A percentile compares a stretch with the other conserved stretches of the same genome.
These are phyloP conservation scores for Candida labiduridarum DNA, from an alignment of 1,139 yeast species.

Conservation along the genomic window DNA sequence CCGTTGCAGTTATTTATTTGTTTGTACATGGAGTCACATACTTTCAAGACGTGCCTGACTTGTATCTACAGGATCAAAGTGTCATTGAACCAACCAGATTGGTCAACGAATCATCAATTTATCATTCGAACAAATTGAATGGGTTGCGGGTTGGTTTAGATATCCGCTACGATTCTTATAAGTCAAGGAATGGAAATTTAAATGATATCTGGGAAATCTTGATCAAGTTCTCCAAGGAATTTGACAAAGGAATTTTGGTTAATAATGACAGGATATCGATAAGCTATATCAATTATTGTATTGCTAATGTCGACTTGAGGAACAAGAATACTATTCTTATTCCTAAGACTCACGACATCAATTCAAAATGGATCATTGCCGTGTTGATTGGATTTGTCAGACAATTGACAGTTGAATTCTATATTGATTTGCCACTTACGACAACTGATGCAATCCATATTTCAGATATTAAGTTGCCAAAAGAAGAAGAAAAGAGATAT, in stretches of 20 bases:
- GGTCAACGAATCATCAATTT: constrained; percentile 61
- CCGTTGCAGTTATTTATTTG: constrained; percentile 20
- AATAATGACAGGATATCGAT: constrained; percentile 21
- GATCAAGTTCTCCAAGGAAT: neutral
- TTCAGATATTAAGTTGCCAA: constrained; percentile 3
- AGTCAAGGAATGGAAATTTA: constrained; percentile 66
- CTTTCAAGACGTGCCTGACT: constrained; percentile 52
- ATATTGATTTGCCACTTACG: constrained; percentile 9
- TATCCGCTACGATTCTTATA: constrained; percentile 60
- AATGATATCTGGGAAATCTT: constrained; percentile 59
- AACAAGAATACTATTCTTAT: constrained; percentile 8
- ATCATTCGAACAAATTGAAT: constrained; percentile 59
- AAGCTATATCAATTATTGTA: constrained; percentile 26
- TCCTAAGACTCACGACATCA: constrained; percentile 7
- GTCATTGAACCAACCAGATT: constrained; percentile 57
- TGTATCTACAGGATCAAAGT: constrained; percentile 64
- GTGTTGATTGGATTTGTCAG: constrained; percentile 17
- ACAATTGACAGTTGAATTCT: constrained; percentile 17
- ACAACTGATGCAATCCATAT: constrained; percentile 1
- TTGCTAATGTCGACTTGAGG: constrained; percentile 3
- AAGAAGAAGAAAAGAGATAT: constrained; percentile 14
- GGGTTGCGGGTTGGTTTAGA: constrained; percentile 69
- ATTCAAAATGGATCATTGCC: constrained; percentile 14
- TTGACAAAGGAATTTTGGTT: constrained; percentile 19
- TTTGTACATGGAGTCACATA: constrained; percentile 24